Percentiles rank a stretch among this genome's conserved stretches.
Conservation (phyloP, 2,329 filamentous ascomycete species). For the Diaporthe destruens region DNA sequence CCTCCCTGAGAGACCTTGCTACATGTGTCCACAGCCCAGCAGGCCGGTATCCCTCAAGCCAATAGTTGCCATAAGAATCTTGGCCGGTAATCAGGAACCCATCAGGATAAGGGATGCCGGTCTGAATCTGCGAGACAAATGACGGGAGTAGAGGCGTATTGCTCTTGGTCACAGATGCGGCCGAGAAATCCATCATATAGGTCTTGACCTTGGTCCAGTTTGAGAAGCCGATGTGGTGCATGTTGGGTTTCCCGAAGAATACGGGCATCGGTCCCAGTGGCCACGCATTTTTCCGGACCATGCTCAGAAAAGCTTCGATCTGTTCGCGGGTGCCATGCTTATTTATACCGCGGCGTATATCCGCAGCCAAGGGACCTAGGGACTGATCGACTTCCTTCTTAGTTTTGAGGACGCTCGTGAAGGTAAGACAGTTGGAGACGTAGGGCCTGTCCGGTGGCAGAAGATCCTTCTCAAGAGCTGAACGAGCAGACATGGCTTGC, state of each 20-base stretch:
- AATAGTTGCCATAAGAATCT: constrained; percentile 49
- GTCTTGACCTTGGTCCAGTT: constrained; percentile 51
- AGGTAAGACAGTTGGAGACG: constrained; percentile 50
- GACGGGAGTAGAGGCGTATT: constrained; percentile 35
- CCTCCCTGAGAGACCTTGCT: constrained; percentile 30
- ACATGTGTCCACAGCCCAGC: constrained; percentile 47
- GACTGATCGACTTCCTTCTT: constrained; percentile 47
- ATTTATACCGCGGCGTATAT: constrained; percentile 49
- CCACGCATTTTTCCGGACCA: constrained; percentile 44
- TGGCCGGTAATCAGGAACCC: constrained; percentile 49
- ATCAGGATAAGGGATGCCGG: constrained; percentile 45
- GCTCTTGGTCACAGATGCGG: constrained; percentile 40
- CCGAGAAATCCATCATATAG: constrained; percentile 48
- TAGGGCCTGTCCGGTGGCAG: constrained; percentile 45
- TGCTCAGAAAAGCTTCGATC: constrained; percentile 51
- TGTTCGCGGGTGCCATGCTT: constrained; percentile 51
- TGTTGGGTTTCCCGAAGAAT: constrained; percentile 49
- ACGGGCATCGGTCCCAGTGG: constrained; percentile 45
- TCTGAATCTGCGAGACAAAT: constrained; percentile 48
- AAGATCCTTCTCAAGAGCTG: constrained; percentile 44
- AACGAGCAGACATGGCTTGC: constrained; percentile 41
- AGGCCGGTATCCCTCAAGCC: constrained; percentile 47
- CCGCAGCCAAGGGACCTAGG: constrained; percentile 47
- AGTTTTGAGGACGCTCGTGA: constrained; percentile 43
- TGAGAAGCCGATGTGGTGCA: constrained; percentile 50